A percentile compares a stretch with the other conserved stretches of the same genome.
Conservation (phyloP, 2,329 filamentous ascomycete genomes). For the Aspergillus quadrilineatus region DNA sequence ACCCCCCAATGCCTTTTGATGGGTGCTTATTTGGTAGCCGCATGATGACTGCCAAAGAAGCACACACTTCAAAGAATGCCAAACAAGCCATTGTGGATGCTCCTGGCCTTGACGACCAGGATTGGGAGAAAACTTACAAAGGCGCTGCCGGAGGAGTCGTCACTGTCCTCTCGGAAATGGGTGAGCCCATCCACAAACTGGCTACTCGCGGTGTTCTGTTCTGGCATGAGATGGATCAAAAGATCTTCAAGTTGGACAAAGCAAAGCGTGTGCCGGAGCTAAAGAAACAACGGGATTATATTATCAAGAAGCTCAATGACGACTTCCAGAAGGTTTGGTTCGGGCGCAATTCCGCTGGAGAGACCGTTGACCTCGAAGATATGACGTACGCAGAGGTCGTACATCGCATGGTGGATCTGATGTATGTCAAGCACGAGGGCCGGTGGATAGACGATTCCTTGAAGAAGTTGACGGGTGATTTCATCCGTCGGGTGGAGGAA, state of each 20-base stretch:
- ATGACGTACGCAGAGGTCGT: slow-evolving; percentile 94
- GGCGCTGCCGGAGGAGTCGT: slow-evolving; percentile 89
- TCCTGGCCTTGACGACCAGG: slow-evolving; percentile 72
- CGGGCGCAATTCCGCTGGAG: slow-evolving; percentile 74
- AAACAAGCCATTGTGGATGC: slow-evolving; percentile 90
- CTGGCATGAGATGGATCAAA: slow-evolving; percentile 99
- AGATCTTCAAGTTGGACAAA: slow-evolving; percentile 95
- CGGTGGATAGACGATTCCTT: slow-evolving; percentile 90
- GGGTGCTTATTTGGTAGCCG: slow-evolving; percentile 87
- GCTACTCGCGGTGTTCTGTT: slow-evolving; percentile 93
- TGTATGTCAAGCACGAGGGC: slow-evolving; percentile 86
- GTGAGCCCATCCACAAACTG: slow-evolving; percentile 97
- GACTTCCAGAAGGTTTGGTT: slow-evolving; percentile 99
- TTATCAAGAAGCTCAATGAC: slow-evolving; percentile 93
- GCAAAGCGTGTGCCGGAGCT: slow-evolving; percentile 86
- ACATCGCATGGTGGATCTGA: slow-evolving; percentile 80
- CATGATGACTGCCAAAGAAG: slow-evolving; percentile 92
- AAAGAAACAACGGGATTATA: slow-evolving; percentile 83
- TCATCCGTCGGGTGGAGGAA: slow-evolving; percentile 95
- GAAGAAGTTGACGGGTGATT: slow-evolving; percentile 82
- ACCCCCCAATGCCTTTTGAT: slow-evolving; percentile 90
- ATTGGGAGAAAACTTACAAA: slow-evolving; percentile 95
- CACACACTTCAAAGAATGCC: slow-evolving; percentile 78
- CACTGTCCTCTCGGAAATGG: slow-evolving; percentile 98
- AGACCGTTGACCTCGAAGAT: slow-evolving; percentile 84